Conservation (phyloP, 106 monocot genomes). For the Dactylorhiza incarnata region DNA sequence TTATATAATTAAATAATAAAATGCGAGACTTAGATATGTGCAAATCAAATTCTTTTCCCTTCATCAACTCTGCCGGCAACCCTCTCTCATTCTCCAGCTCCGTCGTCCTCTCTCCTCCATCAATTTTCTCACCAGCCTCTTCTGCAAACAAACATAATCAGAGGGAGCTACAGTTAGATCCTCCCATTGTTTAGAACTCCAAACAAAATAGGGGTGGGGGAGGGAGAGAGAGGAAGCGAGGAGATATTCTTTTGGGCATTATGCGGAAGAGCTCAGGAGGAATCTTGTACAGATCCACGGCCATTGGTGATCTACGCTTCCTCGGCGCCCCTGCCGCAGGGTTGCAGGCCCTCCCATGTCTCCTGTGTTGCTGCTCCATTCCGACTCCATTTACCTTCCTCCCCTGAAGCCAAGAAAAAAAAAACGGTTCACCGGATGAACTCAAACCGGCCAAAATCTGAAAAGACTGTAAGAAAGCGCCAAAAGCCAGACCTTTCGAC, state of each 20-base stretch:
- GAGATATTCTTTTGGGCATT: conserved; percentile 7
- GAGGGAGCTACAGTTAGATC: background rate
- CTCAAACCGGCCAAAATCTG: background rate
- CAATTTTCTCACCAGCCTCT: conserved; percentile 16
- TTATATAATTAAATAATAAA: too few species aligned
- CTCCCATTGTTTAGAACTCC: too few species aligned
- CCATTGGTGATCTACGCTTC: background rate
- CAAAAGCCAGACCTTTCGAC: background rate
- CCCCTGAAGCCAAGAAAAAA: background rate
- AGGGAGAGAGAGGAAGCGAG: background rate
- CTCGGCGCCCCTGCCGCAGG: background rate
- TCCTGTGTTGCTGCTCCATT: conserved; percentile 7
- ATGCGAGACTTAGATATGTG: too few species aligned
- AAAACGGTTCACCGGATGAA: background rate
- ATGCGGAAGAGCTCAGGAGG: background rate
- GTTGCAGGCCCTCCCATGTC: conserved; percentile 18
- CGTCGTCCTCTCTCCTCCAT: too few species aligned
- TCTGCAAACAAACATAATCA: conserved; percentile 3
- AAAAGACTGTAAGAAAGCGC: too few species aligned
- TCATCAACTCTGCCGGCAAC: too few species aligned
- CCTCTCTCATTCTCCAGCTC: too few species aligned
- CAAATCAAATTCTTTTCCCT: too few species aligned
- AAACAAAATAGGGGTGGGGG: too few species aligned
- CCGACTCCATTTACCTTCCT: background rate
- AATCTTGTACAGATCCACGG: conserved; percentile 7